phyloP scores from a whole-genome alignment of 805 yeast genomes.

The Kodamaea jinghongensis region DNA sequence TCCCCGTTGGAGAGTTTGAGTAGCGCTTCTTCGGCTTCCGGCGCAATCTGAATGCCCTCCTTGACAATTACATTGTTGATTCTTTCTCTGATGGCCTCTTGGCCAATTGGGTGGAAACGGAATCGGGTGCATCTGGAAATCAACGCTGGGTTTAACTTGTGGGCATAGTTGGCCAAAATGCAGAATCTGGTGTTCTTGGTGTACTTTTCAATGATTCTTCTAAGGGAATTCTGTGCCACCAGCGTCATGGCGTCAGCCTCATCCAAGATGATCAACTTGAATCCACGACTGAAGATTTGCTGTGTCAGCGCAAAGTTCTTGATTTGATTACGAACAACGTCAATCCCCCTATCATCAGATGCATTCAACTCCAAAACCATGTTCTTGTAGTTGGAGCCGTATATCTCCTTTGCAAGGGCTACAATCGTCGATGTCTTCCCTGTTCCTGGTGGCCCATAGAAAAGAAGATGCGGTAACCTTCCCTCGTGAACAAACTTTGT shows the following conservation, averaged over 20 bases:
- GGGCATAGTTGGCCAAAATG: conserved; percentile 92
- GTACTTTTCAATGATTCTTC: conserved; percentile 86
- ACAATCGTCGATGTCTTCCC: conserved; percentile 88
- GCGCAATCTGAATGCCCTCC: conserved; percentile 60
- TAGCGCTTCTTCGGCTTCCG: conserved; percentile 63
- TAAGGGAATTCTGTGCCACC: conserved; percentile 78
- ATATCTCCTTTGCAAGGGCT: conserved; percentile 83
- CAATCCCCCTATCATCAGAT: conserved; percentile 96
- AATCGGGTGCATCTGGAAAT: conserved; percentile 93
- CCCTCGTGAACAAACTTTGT: conserved; percentile 81
- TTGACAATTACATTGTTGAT: conserved; percentile 63
- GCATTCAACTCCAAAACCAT: conserved; percentile 96
- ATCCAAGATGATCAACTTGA: conserved; percentile 87
- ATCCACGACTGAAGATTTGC: conserved; percentile 84
- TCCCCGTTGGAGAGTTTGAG: conserved; percentile 84
- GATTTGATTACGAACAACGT: conserved; percentile 95
- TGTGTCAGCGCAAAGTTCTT: conserved; percentile 94
- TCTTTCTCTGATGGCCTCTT: conserved; percentile 65
- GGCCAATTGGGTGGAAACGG: conserved; percentile 79
- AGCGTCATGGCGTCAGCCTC: conserved; percentile 96
- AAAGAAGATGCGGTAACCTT: conserved; percentile 83
- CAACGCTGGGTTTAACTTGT: conserved; percentile 92
- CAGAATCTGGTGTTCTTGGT: conserved; percentile 95
- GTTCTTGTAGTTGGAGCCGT: conserved; percentile 74
- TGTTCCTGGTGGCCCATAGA: conserved; percentile 95